Evolutionary conservation across 306 rosid species (phyloP).

Genomic region (Castanospermum australe): DNA sequence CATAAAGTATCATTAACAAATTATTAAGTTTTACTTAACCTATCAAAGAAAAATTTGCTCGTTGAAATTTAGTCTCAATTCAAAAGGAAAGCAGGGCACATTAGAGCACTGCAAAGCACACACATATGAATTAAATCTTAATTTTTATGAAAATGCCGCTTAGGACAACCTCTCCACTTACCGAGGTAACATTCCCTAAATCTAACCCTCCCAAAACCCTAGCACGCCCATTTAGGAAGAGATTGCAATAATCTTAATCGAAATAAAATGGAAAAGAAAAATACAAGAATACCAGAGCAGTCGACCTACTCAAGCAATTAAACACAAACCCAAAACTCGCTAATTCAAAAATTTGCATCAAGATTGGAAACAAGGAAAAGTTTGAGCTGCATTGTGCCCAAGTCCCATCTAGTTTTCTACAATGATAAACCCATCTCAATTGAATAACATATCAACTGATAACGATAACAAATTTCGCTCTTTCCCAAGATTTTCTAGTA

Average conservation of each 20-base stretch:
- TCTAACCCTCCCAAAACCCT: neutral
- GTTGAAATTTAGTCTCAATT: neutral
- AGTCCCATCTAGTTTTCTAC: neutral
- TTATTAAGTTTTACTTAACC: neutral
- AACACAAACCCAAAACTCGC: neutral
- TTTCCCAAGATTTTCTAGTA: neutral
- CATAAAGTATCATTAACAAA: neutral
- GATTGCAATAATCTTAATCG: neutral
- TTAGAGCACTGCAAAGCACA: neutral
- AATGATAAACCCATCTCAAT: neutral
- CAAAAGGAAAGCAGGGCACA: neutral
- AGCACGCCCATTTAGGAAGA: neutral
- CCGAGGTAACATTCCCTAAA: neutral
- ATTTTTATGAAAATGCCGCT: neutral
- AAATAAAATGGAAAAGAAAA: neutral
- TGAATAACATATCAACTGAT: slow-evolving; percentile 6
- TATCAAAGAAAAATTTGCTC: neutral
- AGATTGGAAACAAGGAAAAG: neutral
- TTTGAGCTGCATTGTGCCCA: slow-evolving; percentile 8
- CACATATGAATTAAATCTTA: neutral
- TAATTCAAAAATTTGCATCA: neutral
- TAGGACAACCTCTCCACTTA: neutral
- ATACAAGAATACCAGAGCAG: neutral
- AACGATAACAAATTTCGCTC: neutral
- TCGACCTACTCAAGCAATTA: neutral